Evolutionary conservation across 257 asterid genomes (phyloP).

Genomic region (Capsicum baccatum): DNA sequence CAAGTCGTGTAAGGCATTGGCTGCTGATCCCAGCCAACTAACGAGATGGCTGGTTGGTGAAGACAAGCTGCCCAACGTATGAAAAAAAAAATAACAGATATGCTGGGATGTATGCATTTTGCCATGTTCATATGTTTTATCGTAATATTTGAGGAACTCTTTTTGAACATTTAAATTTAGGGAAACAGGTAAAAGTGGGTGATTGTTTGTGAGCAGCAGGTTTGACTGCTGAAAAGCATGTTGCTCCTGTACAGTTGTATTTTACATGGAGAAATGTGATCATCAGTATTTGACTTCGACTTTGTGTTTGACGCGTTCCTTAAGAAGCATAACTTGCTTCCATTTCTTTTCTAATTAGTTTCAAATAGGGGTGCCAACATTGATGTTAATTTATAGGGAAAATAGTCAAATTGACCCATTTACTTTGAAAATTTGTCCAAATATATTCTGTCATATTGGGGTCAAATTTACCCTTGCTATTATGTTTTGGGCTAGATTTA

Average conservation of each 20-base stretch:
- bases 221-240: constrained; percentile 28
- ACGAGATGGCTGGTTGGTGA: constrained; percentile 95
- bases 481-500: no score
- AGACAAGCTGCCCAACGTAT: constrained; percentile 57
- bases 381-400: not conserved
- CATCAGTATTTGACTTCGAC: not conserved
- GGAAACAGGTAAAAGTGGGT: no score
- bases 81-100: not conserved
- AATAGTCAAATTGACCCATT: no score
- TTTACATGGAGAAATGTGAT: not conserved
- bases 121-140: not conserved
- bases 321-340: not conserved
- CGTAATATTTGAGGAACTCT: not conserved
- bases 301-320: not conserved
- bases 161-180: not conserved
- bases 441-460: no score
- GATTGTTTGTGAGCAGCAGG: constrained; percentile 25
- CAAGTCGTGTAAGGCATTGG: constrained; percentile 73
- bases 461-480: no score
- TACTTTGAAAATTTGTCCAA: no score
- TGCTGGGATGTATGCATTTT: not conserved
- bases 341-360: not conserved
- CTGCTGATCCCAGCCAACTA: constrained; percentile 85
- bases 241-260: constrained; percentile 30
- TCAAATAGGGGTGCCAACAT: not conserved